Evolutionary conservation across 441 rosid genomes (phyloP).

Genomic region (Oxalis stricta): DNA sequence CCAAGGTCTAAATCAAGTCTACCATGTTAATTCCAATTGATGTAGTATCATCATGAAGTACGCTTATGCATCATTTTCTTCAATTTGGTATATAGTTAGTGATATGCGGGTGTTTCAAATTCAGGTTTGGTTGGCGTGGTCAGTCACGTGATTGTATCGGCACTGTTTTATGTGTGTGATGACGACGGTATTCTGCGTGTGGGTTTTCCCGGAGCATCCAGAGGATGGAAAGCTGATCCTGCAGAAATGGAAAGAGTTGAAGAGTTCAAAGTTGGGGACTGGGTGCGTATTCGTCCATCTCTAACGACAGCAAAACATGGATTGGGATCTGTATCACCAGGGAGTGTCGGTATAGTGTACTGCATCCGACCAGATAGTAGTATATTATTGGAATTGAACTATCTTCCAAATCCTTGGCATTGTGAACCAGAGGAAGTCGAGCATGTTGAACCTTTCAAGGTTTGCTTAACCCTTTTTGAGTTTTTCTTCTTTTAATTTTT

Average conservation of each 20-base stretch:
- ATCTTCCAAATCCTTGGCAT: constrained; percentile 88
- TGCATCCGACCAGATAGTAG: constrained; percentile 97
- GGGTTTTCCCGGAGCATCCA: constrained; percentile 99
- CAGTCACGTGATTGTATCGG: constrained; percentile 94
- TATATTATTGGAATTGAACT: constrained; percentile 77
- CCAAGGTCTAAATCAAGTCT: constrained; percentile 54
- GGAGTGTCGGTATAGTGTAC: constrained; percentile 93
- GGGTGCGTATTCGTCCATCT: constrained; percentile 96
- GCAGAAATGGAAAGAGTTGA: constrained; percentile 99
- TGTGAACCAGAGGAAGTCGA: constrained; percentile 99
- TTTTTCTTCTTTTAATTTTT: no score
- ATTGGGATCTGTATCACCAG: constrained; percentile 88
- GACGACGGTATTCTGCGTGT: constrained; percentile 98
- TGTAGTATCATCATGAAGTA: neutral
- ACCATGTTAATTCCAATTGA: neutral
- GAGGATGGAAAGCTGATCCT: constrained; percentile 99
- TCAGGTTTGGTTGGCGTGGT: constrained; percentile 96
- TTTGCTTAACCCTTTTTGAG: no score
- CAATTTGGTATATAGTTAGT: constrained; percentile 7
- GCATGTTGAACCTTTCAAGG: constrained; percentile 85
- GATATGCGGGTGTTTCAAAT: constrained; percentile 7
- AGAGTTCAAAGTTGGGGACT: constrained; percentile 98
- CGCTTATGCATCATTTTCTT: no score
- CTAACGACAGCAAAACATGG: constrained; percentile 97
- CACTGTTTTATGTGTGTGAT: constrained; percentile 93